phyloP scores from a whole-genome alignment of 2,329 filamentous ascomycete genomes.

The Arthrobotrys sinensis region DNA sequence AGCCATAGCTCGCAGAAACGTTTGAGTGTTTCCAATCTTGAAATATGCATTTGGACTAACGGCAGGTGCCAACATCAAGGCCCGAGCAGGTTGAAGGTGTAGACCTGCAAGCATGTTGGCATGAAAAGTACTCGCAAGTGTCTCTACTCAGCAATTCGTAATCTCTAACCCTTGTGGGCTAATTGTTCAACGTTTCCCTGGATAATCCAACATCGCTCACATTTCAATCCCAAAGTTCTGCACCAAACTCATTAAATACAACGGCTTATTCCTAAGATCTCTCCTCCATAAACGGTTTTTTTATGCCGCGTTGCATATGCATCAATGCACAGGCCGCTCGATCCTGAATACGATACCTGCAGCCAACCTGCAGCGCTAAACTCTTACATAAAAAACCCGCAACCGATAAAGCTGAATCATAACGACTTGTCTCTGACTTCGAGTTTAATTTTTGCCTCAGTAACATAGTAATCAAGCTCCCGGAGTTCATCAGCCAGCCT shows the following conservation, averaged over 20 bases:
- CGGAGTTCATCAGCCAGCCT: slow-evolving; percentile 53
- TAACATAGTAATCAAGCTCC: slow-evolving; percentile 59
- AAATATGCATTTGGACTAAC: slow-evolving; percentile 11
- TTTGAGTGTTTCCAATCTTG: slow-evolving; percentile 16
- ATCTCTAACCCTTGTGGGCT: slow-evolving; percentile 37
- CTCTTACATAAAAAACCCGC: slow-evolving; percentile 37
- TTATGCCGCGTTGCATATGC: slow-evolving; percentile 32
- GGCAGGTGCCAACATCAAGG: slow-evolving; percentile 25
- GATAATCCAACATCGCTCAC: slow-evolving; percentile 2
- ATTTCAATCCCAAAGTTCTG: neutral
- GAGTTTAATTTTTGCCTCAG: slow-evolving; percentile 44
- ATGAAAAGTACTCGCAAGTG: slow-evolving; percentile 16
- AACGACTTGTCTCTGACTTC: slow-evolving; percentile 51
- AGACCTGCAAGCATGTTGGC: slow-evolving; percentile 22
- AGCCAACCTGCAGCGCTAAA: slow-evolving; percentile 27
- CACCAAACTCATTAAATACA: neutral
- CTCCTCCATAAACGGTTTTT: slow-evolving; percentile 3
- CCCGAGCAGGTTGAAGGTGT: slow-evolving; percentile 21
- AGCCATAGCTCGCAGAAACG: slow-evolving; percentile 13
- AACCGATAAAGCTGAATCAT: slow-evolving; percentile 26
- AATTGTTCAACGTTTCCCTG: slow-evolving; percentile 27
- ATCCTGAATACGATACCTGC: slow-evolving; percentile 31
- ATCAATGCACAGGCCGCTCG: slow-evolving; percentile 29
- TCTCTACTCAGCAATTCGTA: slow-evolving; percentile 39
- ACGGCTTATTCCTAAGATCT: slow-evolving; percentile 21